phyloP scores from a whole-genome alignment of 257 asterid genomes.

The Solanum neorickii region DNA sequence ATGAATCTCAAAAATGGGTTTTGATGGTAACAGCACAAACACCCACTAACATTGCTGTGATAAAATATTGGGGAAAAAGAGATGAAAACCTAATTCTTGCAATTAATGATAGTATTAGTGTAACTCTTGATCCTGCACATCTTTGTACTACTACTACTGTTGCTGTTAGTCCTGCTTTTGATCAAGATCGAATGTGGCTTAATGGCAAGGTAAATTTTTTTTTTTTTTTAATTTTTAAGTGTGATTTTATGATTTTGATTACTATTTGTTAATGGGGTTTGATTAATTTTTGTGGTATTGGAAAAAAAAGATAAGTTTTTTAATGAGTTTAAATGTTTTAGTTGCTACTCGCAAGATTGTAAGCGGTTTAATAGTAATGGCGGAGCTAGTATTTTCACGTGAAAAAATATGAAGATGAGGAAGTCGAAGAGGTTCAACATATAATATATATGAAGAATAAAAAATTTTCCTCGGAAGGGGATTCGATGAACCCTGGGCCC shows the following conservation, averaged over 20 bases:
- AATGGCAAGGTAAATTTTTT: slow-evolving; percentile 59
- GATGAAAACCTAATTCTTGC: slow-evolving; percentile 76
- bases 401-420: too few relatives aligned
- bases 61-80: slow-evolving; percentile 95
- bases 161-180: slow-evolving; percentile 73
- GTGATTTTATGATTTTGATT: not conserved
- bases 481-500: not conserved
- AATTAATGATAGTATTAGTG: slow-evolving; percentile 89
- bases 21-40: slow-evolving; percentile 77
- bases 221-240: not conserved
- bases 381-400: too few relatives aligned
- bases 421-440: not conserved
- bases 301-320: not conserved
- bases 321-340: not conserved
- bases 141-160: slow-evolving; percentile 98
- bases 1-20: slow-evolving; percentile 37
- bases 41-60: slow-evolving; percentile 94
- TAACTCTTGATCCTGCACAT: slow-evolving; percentile 84
- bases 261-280: not conserved
- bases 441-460: too few relatives aligned
- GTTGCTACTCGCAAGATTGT: not conserved
- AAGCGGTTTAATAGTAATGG: not conserved
- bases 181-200: slow-evolving; percentile 87
- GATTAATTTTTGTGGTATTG: not conserved
- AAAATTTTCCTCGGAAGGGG: not conserved